Evolutionary conservation across 31 red algal genomes (phyloP).

Genomic region (Endocladia muricata): DNA sequence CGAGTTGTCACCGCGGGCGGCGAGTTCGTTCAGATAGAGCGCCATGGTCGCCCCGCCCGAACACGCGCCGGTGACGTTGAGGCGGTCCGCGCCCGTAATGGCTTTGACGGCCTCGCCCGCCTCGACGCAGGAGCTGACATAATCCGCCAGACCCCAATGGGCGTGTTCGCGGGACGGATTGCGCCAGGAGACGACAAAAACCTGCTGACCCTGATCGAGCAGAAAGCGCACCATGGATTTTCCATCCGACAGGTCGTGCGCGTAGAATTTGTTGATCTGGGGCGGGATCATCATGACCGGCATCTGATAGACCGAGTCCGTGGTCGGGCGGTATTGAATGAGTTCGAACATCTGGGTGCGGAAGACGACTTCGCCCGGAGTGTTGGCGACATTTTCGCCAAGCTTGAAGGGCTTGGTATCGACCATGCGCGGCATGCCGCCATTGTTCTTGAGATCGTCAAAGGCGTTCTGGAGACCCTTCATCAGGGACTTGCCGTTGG

Average conservation of each 20-base stretch:
- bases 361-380: neutral
- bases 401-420: neutral
- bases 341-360: neutral
- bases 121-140: neutral
- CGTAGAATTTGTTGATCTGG: constrained; percentile 5
- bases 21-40: neutral
- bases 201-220: neutral
- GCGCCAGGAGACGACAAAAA: neutral
- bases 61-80: neutral
- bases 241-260: neutral
- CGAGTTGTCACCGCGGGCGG: neutral
- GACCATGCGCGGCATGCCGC: neutral
- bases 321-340: neutral
- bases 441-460: neutral
- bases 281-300: neutral
- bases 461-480: neutral
- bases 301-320: neutral
- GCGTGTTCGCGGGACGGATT: neutral
- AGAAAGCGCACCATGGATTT: neutral
- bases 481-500: neutral
- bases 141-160: neutral
- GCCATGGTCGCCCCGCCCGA: neutral
- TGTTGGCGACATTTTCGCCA: neutral
- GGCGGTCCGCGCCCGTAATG: neutral
- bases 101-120: neutral